Percentiles rank a stretch among this genome's conserved stretches.
phyloP scores from a whole-genome alignment of 345 rosid genomes.

The Limnanthes douglasii region DNA sequence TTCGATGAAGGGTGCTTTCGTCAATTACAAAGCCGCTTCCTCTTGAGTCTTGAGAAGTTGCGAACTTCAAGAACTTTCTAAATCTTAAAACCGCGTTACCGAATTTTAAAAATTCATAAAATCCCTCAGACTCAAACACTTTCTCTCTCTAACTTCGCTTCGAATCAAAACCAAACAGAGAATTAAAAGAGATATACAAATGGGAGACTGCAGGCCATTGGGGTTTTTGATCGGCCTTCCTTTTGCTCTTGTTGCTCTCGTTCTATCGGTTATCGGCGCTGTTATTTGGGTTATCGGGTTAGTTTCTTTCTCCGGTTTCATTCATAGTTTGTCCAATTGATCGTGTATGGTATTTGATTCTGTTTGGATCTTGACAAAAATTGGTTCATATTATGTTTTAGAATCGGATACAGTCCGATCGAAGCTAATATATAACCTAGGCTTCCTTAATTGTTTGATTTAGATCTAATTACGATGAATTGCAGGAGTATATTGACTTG shows the following conservation, averaged over 20 bases:
- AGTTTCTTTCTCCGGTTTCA: not conserved
- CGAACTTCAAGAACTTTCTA: too few species aligned
- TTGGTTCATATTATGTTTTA: too few species aligned
- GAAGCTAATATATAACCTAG: too few species aligned
- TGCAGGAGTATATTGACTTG: slow-evolving; percentile 64
- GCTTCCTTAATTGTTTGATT: too few species aligned
- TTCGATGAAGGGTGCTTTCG: too few species aligned
- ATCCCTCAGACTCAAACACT: not conserved
- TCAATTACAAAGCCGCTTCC: too few species aligned
- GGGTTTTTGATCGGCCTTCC: slow-evolving; percentile 79
- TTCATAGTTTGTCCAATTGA: not conserved
- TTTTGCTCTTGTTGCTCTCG: slow-evolving; percentile 54
- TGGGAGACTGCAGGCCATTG: slow-evolving; percentile 68
- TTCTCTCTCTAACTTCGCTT: not conserved
- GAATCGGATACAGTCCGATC: too few species aligned
- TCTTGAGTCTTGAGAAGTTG: too few species aligned
- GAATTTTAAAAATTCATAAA: too few species aligned
- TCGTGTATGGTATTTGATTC: too few species aligned
- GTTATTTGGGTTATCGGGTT: slow-evolving; percentile 75
- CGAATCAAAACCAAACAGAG: not conserved
- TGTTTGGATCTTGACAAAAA: not conserved
- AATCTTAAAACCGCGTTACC: too few species aligned
- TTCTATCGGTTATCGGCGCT: slow-evolving; percentile 51
- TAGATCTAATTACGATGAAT: too few species aligned
- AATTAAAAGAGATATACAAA: slow-evolving; percentile 6